Conservation (phyloP, 2,329 filamentous ascomycete genomes). For the Alternaria gaisen region DNA sequence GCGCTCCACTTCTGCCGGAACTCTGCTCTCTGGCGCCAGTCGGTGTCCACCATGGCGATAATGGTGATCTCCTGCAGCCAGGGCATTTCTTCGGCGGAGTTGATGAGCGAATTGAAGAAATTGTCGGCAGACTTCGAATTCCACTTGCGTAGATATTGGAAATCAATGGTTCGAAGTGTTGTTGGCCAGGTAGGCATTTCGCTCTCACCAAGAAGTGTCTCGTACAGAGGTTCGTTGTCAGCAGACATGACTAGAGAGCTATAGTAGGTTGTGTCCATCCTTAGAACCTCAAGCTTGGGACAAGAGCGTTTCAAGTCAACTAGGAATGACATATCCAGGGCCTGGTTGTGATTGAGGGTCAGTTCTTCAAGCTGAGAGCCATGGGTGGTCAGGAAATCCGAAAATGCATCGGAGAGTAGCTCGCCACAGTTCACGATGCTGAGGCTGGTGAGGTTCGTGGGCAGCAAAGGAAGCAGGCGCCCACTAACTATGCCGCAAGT, state of each 20-base stretch:
- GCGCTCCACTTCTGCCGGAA: conserved; percentile 81
- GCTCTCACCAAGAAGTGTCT: conserved; percentile 67
- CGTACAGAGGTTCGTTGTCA: conserved; percentile 79
- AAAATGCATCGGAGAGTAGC: conserved; percentile 72
- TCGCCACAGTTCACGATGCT: conserved; percentile 83
- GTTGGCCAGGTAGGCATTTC: conserved; percentile 82
- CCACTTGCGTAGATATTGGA: conserved; percentile 82
- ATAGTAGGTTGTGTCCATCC: conserved; percentile 82
- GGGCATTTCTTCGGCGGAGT: conserved; percentile 71
- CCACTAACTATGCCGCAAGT: conserved; percentile 77
- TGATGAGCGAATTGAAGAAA: conserved; percentile 80
- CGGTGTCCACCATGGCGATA: conserved; percentile 75
- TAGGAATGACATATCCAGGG: conserved; percentile 78
- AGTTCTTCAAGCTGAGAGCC: conserved; percentile 74
- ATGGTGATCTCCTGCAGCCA: conserved; percentile 75
- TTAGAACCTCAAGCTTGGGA: conserved; percentile 73
- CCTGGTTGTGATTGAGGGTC: conserved; percentile 79
- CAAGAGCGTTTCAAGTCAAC: conserved; percentile 71
- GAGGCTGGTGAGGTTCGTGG: conserved; percentile 70
- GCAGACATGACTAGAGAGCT: conserved; percentile 72
- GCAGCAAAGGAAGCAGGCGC: conserved; percentile 72
- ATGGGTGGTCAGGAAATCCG: conserved; percentile 70
- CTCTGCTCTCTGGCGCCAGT: conserved; percentile 81
- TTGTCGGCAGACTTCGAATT: conserved; percentile 72
- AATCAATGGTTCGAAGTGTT: conserved; percentile 73